Percentiles rank a stretch among this genome's conserved stretches.
Evolutionary conservation across 2,329 filamentous ascomycete genomes (phyloP).

Genomic region (Tolypocladium pustulatum): DNA sequence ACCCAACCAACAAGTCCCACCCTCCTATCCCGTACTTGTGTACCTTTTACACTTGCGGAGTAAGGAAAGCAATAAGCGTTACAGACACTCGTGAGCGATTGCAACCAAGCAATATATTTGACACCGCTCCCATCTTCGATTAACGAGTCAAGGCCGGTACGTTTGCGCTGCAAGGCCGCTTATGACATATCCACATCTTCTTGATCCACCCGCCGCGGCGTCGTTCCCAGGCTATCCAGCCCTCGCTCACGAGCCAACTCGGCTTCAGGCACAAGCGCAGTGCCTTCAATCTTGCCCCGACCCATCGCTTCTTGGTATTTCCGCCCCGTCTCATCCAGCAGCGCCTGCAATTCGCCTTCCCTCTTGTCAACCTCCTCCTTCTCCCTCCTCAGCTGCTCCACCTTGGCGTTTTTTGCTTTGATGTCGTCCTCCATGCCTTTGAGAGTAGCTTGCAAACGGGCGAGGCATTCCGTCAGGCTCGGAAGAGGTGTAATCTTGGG

Average conservation of each 20-base stretch:
- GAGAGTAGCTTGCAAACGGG: conserved; percentile 51
- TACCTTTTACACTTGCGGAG: too few species aligned
- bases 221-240: conserved; percentile 24
- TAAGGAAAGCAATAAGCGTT: too few species aligned
- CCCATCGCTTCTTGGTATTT: conserved; percentile 38
- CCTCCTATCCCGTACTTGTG: too few species aligned
- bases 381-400: conserved; percentile 59
- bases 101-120: too few species aligned
- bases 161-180: background rate
- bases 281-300: conserved; percentile 10
- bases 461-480: conserved; percentile 56
- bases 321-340: conserved; percentile 72
- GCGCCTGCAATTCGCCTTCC: conserved; percentile 68
- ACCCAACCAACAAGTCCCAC: too few species aligned
- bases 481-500: conserved; percentile 72
- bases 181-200: conserved; percentile 11
- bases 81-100: too few species aligned
- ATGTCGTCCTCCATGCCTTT: conserved; percentile 53
- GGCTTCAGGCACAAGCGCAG: background rate
- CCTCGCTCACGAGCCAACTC: conserved; percentile 21
- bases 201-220: conserved; percentile 13
- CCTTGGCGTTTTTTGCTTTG: conserved; percentile 46
- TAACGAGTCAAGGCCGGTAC: too few species aligned
- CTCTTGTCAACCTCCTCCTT: conserved; percentile 56
- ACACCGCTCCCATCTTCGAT: too few species aligned